Conservation (phyloP, 768 basidiomycete species). For the Serpula lacrymans region DNA sequence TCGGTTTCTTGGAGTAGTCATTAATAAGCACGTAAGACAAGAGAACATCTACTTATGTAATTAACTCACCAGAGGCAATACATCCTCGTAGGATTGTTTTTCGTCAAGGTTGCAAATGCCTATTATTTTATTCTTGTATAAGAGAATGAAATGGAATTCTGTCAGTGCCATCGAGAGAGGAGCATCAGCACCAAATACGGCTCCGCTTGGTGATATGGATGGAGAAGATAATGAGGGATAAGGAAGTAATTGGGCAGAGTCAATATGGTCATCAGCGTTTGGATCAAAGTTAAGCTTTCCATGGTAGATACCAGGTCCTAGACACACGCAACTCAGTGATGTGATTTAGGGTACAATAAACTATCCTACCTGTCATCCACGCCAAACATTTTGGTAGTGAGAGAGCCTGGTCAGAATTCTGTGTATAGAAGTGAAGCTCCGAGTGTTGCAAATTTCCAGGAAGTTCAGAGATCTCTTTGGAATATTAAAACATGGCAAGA, state of each 20-base stretch:
- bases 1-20: constrained; percentile 57
- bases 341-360: constrained; percentile 5
- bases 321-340: neutral
- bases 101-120: constrained; percentile 82
- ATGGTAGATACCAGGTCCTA: constrained; percentile 88
- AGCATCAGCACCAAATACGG: constrained; percentile 29
- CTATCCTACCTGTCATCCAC: constrained; percentile 81
- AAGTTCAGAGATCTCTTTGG: constrained; percentile 83
- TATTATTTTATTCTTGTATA: constrained; percentile 75
- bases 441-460: constrained; percentile 75
- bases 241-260: constrained; percentile 74
- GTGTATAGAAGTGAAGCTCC: constrained; percentile 77
- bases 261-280: constrained; percentile 69
- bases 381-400: constrained; percentile 75
- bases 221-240: constrained; percentile 51
- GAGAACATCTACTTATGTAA: neutral
- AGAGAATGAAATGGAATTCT: constrained; percentile 87
- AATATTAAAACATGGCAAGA: constrained; percentile 16
- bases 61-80: constrained; percentile 66
- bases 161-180: constrained; percentile 82
- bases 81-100: constrained; percentile 78
- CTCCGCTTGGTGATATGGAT: constrained; percentile 23
- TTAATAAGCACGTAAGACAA: constrained; percentile 5
- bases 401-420: constrained; percentile 63
- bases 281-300: constrained; percentile 71